Percentiles rank a stretch among this genome's conserved stretches.
Evolutionary conservation across 208 protist genomes (phyloP).

Genomic region (Herpetomonas tarakana): DNA sequence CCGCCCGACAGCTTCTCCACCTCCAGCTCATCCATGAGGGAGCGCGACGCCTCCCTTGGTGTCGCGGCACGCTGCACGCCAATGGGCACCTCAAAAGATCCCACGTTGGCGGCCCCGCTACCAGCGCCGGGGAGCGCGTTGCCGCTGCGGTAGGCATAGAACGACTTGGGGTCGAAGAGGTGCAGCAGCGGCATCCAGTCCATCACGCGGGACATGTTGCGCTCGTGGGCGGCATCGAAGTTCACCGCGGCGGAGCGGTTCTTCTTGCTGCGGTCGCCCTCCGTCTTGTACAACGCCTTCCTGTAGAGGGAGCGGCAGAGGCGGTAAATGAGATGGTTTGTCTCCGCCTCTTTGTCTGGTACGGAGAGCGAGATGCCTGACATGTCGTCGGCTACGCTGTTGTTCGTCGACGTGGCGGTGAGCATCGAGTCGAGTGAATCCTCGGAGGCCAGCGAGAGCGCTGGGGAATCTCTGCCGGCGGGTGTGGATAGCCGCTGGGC

Average conservation of each 20-base stretch:
- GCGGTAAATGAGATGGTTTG: constrained; percentile 61
- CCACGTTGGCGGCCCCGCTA: background rate
- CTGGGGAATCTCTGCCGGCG: constrained; percentile 10
- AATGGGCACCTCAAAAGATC: background rate
- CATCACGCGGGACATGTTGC: constrained; percentile 68
- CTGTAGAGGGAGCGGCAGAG: constrained; percentile 74
- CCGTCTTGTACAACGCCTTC: constrained; percentile 48
- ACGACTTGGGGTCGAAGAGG: constrained; percentile 70
- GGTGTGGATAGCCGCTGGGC: constrained; percentile 12
- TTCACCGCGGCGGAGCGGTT: constrained; percentile 12
- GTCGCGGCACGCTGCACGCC: constrained; percentile 14
- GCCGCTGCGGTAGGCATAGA: constrained; percentile 40
- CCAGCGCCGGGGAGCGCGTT: constrained; percentile 18
- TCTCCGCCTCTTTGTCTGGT: constrained; percentile 26
- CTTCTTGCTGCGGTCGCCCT: constrained; percentile 18
- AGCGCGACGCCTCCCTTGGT: constrained; percentile 46
- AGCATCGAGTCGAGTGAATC: constrained; percentile 63
- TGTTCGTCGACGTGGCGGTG: constrained; percentile 19
- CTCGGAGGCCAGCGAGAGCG: constrained; percentile 39
- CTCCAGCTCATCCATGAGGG: constrained; percentile 55
- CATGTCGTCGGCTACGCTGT: constrained; percentile 20
- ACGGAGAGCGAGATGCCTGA: constrained; percentile 3
- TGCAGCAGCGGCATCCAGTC: constrained; percentile 84
- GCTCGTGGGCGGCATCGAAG: constrained; percentile 38
- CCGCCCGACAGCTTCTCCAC: constrained; percentile 75